Base-by-base conservation (phyloP, 2,329 filamentous ascomycete genomes). In the Talaromyces sp. region DNA sequence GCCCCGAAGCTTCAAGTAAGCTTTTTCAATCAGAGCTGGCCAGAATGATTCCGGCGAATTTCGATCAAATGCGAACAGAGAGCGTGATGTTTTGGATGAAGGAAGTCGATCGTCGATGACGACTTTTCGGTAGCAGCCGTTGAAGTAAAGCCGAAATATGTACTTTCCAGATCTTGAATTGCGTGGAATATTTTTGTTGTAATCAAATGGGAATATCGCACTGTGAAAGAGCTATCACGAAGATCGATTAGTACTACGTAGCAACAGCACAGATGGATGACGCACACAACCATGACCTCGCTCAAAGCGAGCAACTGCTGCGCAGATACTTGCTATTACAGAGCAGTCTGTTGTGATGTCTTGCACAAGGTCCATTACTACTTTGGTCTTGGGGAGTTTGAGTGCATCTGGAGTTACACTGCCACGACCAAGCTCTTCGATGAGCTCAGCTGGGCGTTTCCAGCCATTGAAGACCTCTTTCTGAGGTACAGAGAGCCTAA, bases 341-440 rank as follows among this genome's bases (percentile, higher is more conserved):
- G 95, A 98, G 74, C 95, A 99, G 76, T 99, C 95, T 0, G 94
- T 96, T 5, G 94, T 93, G 66, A 96, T 88, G 77, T 99, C 95
- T 77, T 99, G 95, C 2, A 97, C 93, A 8, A 99, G 85, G 76
- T 99, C 94, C 67, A 91, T 87, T 14, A 85, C 83, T 9, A 83
- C 79, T 24, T 45, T 59, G 7, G 79, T 78, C 16, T 84, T 81
- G 56, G 80, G 77, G 87, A 91, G 91, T 11, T 35, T 14, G 4
- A 24, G 45, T 85, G 79, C 14, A 82, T 83, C 74, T 24, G 60
- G 37, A 9, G 14, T 61, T 47, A 64, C 16, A 39, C 66, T 50
- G 9, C 57, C 41, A 6, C 70, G 65, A 68, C 78, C 68, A 71
- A 74, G 52, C 19, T 66, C 79, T 16, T 82, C 77, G n/a, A 90